These are phyloP conservation scores for Coprinopsis cinerea DNA, from an alignment of 768 basidiomycete species.

Conservation along the genomic window DNA sequence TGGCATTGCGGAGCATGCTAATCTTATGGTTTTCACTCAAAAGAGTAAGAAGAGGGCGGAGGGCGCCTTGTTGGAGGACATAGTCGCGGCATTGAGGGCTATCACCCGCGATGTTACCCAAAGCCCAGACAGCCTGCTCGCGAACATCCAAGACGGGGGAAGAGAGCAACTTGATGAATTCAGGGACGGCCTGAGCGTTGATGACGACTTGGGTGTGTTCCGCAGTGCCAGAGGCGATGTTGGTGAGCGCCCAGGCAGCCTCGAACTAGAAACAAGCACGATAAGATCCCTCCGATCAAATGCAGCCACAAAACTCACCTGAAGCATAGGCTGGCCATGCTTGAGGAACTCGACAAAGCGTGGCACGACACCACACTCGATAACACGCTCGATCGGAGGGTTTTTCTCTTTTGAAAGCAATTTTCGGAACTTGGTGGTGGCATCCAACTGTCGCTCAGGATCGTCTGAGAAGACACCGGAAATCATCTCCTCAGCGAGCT, in stretches of 20 bases:
- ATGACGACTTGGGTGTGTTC: conserved; percentile 99
- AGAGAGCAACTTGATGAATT: conserved; percentile 94
- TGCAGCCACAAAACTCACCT: conserved; percentile 40
- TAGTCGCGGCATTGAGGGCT: conserved; percentile 97
- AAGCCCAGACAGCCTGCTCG: conserved; percentile 99
- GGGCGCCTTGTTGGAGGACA: conserved; percentile 88
- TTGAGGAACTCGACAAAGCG: conserved; percentile 95
- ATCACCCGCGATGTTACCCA: conserved; percentile 99
- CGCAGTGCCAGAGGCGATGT: conserved; percentile 96
- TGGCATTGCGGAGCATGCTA: conserved; percentile 97
- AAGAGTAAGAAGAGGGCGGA: conserved; percentile 84
- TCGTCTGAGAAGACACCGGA: conserved; percentile 88
- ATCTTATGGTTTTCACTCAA: conserved; percentile 97
- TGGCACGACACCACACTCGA: conserved; percentile 94
- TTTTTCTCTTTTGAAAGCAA: conserved; percentile 99
- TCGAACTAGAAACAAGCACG: conserved; percentile 60
- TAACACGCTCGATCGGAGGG: conserved; percentile 97
- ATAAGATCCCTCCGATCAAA: conserved; percentile 4
- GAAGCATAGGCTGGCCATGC: conserved; percentile 76
- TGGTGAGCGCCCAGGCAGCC: conserved; percentile 96
- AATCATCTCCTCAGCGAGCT: conserved; percentile 92
- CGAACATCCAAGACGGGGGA: conserved; percentile 95
- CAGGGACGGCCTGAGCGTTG: conserved; percentile 87
- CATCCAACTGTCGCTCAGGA: conserved; percentile 87
- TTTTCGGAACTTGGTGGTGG: conserved; percentile 98